Evolutionary conservation across 2,329 filamentous ascomycete species (phyloP).

Genomic region (Dothistroma pini): DNA sequence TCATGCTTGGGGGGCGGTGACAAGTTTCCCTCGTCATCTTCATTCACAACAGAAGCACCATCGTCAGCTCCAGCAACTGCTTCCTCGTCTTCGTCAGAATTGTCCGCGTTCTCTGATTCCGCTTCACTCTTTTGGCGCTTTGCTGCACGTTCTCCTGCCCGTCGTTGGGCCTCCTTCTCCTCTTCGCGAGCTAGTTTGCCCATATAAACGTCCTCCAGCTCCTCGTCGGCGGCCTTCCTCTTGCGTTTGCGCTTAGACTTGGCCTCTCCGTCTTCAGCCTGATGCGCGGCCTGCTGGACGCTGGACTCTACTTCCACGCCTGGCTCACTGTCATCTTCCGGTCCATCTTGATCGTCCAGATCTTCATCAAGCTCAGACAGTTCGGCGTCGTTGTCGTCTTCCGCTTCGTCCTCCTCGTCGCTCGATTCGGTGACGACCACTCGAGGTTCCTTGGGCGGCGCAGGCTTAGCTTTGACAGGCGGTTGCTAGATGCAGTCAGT

Average conservation of each 20-base stretch:
- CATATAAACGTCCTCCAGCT: constrained; percentile 68
- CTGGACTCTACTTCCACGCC: background rate
- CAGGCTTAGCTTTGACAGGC: constrained; percentile 21
- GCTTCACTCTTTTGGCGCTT: constrained; percentile 31
- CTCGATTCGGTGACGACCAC: constrained; percentile 2
- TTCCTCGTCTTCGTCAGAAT: constrained; percentile 29
- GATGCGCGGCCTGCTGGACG: constrained; percentile 12
- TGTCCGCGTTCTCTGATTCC: constrained; percentile 25
- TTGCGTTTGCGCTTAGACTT: constrained; percentile 58
- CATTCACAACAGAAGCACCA: constrained; percentile 12
- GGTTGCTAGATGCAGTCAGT: constrained; percentile 39
- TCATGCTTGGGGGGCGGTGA: constrained; percentile 59
- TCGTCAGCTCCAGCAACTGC: constrained; percentile 31
- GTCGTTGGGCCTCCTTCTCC: constrained; percentile 28
- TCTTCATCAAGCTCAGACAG: constrained; percentile 21
- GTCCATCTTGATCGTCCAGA: constrained; percentile 10
- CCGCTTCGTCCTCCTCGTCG: constrained; percentile 33
- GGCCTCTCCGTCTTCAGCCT: constrained; percentile 25
- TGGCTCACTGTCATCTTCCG: constrained; percentile 24
- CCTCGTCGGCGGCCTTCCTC: constrained; percentile 49
- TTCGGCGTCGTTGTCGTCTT: constrained; percentile 30
- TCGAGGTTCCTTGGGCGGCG: constrained; percentile 36
- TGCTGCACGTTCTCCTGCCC: constrained; percentile 28
- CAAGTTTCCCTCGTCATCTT: constrained; percentile 42
- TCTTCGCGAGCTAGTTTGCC: constrained; percentile 56